Percentiles rank a stretch among this genome's conserved stretches.
phyloP scores from a whole-genome alignment of 768 basidiomycete genomes.

The Piloderma croceum region DNA sequence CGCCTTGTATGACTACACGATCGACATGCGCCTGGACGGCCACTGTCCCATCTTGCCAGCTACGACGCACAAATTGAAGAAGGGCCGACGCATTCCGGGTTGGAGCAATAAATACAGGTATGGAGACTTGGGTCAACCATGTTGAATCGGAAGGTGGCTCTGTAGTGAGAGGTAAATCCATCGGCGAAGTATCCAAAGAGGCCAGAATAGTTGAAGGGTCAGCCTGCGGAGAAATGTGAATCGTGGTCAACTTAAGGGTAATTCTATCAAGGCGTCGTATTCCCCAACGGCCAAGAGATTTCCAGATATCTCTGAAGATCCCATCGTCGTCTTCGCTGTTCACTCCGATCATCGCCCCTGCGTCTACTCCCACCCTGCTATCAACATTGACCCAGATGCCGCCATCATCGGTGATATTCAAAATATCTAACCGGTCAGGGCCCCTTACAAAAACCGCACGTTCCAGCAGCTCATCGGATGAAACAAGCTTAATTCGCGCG shows the following conservation, averaged over 20 bases:
- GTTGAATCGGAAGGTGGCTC: slow-evolving; percentile 45
- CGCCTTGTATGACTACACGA: slow-evolving; percentile 46
- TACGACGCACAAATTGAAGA: slow-evolving; percentile 45
- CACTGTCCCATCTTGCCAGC: slow-evolving; percentile 52
- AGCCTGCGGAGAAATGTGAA: slow-evolving; percentile 43
- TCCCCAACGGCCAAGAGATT: slow-evolving; percentile 63
- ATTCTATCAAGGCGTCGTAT: slow-evolving; percentile 51
- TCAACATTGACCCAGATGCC: slow-evolving; percentile 55
- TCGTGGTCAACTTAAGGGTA: slow-evolving; percentile 47
- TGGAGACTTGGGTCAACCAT: slow-evolving; percentile 55
- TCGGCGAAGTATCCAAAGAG: slow-evolving; percentile 38
- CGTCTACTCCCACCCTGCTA: slow-evolving; percentile 62
- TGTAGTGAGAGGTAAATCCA: slow-evolving; percentile 53
- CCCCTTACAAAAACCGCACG: slow-evolving; percentile 51
- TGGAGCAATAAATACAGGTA: slow-evolving; percentile 47
- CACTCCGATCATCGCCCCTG: slow-evolving; percentile 54
- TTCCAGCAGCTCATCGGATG: slow-evolving; percentile 54
- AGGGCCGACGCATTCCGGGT: slow-evolving; percentile 47
- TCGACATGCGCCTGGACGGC: slow-evolving; percentile 39
- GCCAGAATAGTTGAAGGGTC: slow-evolving; percentile 39
- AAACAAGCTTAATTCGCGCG: slow-evolving; percentile 44
- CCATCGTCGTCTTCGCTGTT: slow-evolving; percentile 42
- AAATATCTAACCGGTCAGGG: slow-evolving; percentile 55
- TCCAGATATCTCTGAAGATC: slow-evolving; percentile 48
- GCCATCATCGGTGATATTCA: slow-evolving; percentile 54